These are phyloP conservation scores for Phylloboletellus chloephorus DNA, from an alignment of 1,284 basidiomycete genomes.

Conservation along the genomic window DNA sequence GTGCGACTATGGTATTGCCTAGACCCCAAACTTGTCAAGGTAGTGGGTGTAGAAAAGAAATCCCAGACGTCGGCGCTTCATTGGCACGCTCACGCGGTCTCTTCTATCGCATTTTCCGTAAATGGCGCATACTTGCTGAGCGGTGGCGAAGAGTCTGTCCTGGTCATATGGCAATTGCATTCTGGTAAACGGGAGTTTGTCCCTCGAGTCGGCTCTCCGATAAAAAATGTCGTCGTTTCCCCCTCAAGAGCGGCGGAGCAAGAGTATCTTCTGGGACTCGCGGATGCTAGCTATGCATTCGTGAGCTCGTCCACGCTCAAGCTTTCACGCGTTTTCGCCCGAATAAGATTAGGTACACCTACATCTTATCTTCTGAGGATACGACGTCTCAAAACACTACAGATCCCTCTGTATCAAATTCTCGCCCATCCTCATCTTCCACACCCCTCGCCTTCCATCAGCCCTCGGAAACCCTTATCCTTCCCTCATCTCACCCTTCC, in stretches of 20 bases:
- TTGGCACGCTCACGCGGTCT: slow-evolving; percentile 98
- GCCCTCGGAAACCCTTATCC: slow-evolving; percentile 68
- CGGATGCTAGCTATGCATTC: slow-evolving; percentile 81
- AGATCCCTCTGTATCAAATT: slow-evolving; percentile 46
- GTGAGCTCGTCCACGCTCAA: slow-evolving; percentile 71
- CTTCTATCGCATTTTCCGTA: slow-evolving; percentile 80
- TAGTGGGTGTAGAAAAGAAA: slow-evolving; percentile 60
- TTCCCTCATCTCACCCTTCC: slow-evolving; percentile 92
- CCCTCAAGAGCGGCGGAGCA: slow-evolving; percentile 55
- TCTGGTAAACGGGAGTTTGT: slow-evolving; percentile 86
- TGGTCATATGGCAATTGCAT: slow-evolving; percentile 94
- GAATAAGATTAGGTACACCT: slow-evolving; percentile 70
- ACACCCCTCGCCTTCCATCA: slow-evolving; percentile 70
- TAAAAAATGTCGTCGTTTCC: slow-evolving; percentile 64
- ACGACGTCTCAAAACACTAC: slow-evolving; percentile 8
- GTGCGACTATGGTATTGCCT: slow-evolving; percentile 94
- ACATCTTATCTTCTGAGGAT: not conserved
- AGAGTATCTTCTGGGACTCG: slow-evolving; percentile 81
- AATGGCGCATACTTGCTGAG: slow-evolving; percentile 93
- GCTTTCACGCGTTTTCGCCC: slow-evolving; percentile 70
- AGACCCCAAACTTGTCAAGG: slow-evolving; percentile 50
- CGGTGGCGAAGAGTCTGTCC: slow-evolving; percentile 92
- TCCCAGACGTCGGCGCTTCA: slow-evolving; percentile 85
- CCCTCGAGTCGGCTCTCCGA: slow-evolving; percentile 87
- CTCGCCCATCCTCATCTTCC: slow-evolving; percentile 36